Evolutionary conservation across 495 filamentous ascomycete genomes (phyloP), one percentile per base, ranked within the genome.

Genomic region (Ramalina intermedia): DNA sequence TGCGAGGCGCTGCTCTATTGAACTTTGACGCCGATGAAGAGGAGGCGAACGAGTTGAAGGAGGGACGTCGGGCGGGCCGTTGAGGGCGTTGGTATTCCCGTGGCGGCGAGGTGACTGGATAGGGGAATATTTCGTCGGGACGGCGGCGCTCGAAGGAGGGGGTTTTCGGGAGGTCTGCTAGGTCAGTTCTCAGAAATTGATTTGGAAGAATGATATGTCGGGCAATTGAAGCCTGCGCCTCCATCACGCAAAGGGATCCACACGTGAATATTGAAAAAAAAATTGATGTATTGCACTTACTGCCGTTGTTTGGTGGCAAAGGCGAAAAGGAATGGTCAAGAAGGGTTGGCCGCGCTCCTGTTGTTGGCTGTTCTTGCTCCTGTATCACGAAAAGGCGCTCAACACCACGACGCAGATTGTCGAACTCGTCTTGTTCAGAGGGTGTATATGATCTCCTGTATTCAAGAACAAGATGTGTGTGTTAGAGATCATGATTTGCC

Each of bases 101-200:
- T 13, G 3, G 39, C 14, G 21, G 21, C 8, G 39, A 41, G 8
- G 17, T 23, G 39, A 17, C 39, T 18, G 39, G 21, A 11, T 17
- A 23, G 16, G 39, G 39, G 14, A 23, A 41, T 9, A 3, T 17
- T 37, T 13, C 24, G 5, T 47, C 26, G 5, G 44, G 44, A 9
- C 44, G 44, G 16, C 13, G 2, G 29, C 44, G 44, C n/a, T 55
- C 53, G 49, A 55, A 55, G 12, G 53, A 55, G 8, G 49, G 33
- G 8, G 40, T 44, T 24, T 44, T 55, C 4, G 50, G 17, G 18
- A 38, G 7, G 3, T 36, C 53, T 55, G 27, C 1, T 6, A 20
- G 12, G 21, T 24, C 36, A 21, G 23, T 23, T 8, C 14, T 24
- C 12, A 21, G 23, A n/a, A 2, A 18, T 41, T 18, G 23, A 24